Evolutionary conservation across 345 rosid genomes (phyloP).

Genomic region (Physaria fendleri): DNA sequence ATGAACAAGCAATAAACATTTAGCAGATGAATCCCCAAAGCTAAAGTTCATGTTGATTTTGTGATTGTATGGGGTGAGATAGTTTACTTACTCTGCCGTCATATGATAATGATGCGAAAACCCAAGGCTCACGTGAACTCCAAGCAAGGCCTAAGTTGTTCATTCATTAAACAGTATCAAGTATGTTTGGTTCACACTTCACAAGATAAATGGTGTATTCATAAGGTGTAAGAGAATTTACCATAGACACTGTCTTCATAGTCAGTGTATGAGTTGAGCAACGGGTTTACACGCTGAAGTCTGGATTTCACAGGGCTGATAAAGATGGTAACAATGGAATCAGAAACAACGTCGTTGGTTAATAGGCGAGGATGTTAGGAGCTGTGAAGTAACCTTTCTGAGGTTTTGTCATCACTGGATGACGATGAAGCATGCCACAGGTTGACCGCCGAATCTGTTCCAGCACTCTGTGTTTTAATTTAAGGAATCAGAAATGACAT

Average conservation of each 20-base stretch:
- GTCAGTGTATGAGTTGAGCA: conserved; percentile 66
- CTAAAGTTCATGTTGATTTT: background rate
- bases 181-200: conserved; percentile 9
- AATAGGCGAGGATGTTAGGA: background rate
- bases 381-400: conserved; percentile 43
- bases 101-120: conserved; percentile 84
- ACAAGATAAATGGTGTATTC: conserved; percentile 4
- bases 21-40: conserved; percentile 1
- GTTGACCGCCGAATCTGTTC: conserved; percentile 83
- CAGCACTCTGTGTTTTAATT: conserved; percentile 66
- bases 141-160: conserved; percentile 66
- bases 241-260: conserved; percentile 91
- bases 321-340: background rate
- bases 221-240: conserved; percentile 23
- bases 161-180: background rate
- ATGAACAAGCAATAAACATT: conserved; percentile 4
- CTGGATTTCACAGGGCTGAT: conserved; percentile 40
- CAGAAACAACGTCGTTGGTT: background rate
- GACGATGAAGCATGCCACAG: conserved; percentile 70
- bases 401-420: conserved; percentile 32
- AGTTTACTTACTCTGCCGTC: conserved; percentile 76
- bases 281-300: conserved; percentile 32
- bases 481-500: background rate
- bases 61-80: background rate
- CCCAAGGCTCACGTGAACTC: conserved; percentile 86